Base-by-base conservation (phyloP, 116 monocot species). In the Trichopus zeylanicus region DNA sequence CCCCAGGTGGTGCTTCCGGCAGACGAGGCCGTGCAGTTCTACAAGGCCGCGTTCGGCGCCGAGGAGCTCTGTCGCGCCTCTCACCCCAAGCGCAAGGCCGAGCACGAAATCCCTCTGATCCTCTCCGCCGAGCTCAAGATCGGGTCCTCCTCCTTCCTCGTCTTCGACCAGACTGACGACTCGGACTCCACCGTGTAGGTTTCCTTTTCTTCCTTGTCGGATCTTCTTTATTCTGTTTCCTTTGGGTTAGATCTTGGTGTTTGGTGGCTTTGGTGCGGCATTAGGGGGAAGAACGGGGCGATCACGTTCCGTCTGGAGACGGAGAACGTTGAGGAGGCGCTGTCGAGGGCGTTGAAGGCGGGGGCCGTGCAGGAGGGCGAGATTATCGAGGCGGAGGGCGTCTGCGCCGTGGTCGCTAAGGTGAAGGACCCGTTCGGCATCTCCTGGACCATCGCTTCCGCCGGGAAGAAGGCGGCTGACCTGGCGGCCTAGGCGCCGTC, bases 21-120 rank as follows among this genome's bases (percentile, higher is more conserved):
- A 1, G 81, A 81, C 56, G 81, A 75, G 61, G 86, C 81, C 6
- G 67, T 81, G 63, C 23, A 46, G 74, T 86, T 86, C 75, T 81
- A 86, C 75, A 86, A 86, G 71, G 71, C 64, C 24, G 86, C 78
- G 13, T 86, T 86, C 61, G 86, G 69, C 0, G 86, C 81, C 13
- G 81, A 78, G 78, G 86, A 86, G 75, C 32, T 81, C 35, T 37
- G 63, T 21, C 63, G 78, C 8, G 27, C 70, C 13, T 48, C 29
- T 46, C 59, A 72, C 68, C 64, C 86, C 26, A 81, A 86, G 58
- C 59, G 86, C 38, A 86, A 86, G 74, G 86, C 74, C 4, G 81
- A 86, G 2, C 81, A 78, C 67, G 85, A 81, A 48, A 6, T 46
- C 12, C 85, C 85, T 0, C 53, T 65, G 21, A 47, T 86, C 31